Base-by-base conservation (phyloP, 768 basidiomycete genomes). In the Macrolepiota albuminosa region DNA sequence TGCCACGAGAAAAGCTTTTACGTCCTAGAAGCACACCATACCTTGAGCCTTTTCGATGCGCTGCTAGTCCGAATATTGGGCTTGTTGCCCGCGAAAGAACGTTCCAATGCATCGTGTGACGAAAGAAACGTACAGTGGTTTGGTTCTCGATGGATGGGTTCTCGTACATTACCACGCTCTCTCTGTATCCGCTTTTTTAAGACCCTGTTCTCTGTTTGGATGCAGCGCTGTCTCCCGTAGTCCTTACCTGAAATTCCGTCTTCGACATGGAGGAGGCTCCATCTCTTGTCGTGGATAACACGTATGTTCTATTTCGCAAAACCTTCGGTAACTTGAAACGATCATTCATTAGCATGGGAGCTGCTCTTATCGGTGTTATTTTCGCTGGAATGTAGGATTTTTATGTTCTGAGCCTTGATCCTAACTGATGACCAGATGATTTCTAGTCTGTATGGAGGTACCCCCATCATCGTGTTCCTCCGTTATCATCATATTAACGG, bases 361-460 rank as follows among this genome's bases (percentile, higher is more conserved):
- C 81, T 29, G 73, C 80, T 48, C 77, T 78, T 57, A 73, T 83
- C 61, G 81, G 81, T 47, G 78, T 81, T 29, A 75, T 83, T 42
- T 73, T 74, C 54, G 78, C 81, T 50, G 80, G 73, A 36, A 70
- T 78, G 81, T 79, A 67, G 68, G 79, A 61, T 54, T 34, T 21
- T 16, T 7, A 31, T 18, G 36, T 11, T 16, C 11, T n/a, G 43
- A 34, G 10, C 24, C 37, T 10, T 26, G 34, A 57, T 40, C 42
- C 26, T 43, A 37, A 40, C 47, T 56, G 11, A 29, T n/a, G 31
- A 18, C 60, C 10, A 21, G 21, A 21, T 29, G 36, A 50, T 31
- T 46, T 56, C 11, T 59, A 83, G 81, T 57, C 66, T 84, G 56
- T 84, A 83, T 58, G 83, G 83, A 72, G 81, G 83, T 81, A 73